Percentiles rank a stretch among this genome's conserved stretches.
Conservation (phyloP, 129 eudicot genomes). For the Ambrosia artemisiifolia region DNA sequence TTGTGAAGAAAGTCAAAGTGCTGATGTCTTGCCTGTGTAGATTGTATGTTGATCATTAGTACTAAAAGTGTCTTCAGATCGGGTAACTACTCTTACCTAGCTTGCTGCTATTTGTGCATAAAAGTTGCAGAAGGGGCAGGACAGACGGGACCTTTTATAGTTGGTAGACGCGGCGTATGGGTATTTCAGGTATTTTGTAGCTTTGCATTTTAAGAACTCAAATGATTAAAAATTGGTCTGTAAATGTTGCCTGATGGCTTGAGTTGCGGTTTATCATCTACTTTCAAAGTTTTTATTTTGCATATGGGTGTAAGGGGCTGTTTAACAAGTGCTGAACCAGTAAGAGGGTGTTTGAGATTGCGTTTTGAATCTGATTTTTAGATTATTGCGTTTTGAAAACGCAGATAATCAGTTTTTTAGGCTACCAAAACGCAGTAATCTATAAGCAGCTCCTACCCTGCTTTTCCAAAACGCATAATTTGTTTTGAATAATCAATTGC, state of each 20-base stretch:
- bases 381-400: too few species aligned
- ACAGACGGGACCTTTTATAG: neutral
- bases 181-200: neutral
- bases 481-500: too few species aligned
- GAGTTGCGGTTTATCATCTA: too few species aligned
- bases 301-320: too few species aligned
- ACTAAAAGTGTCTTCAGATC: neutral
- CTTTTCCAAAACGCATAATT: too few species aligned
- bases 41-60: neutral
- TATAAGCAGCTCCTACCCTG: too few species aligned
- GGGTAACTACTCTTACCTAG: neutral
- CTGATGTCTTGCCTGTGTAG: conserved; percentile 78
- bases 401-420: too few species aligned
- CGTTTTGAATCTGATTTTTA: too few species aligned
- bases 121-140: neutral
- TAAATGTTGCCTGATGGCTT: conserved; percentile 10
- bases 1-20: conserved; percentile 70
- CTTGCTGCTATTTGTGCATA: neutral
- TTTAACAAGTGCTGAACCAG: too few species aligned
- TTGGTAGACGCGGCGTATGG: neutral
- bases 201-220: neutral
- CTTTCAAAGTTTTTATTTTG: too few species aligned
- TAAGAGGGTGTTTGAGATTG: too few species aligned
- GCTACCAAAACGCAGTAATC: too few species aligned
- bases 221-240: neutral